Percentiles rank a stretch among this genome's conserved stretches.
phyloP scores from a whole-genome alignment of 768 basidiomycete genomes.

The Xerocomus potaroensis region DNA sequence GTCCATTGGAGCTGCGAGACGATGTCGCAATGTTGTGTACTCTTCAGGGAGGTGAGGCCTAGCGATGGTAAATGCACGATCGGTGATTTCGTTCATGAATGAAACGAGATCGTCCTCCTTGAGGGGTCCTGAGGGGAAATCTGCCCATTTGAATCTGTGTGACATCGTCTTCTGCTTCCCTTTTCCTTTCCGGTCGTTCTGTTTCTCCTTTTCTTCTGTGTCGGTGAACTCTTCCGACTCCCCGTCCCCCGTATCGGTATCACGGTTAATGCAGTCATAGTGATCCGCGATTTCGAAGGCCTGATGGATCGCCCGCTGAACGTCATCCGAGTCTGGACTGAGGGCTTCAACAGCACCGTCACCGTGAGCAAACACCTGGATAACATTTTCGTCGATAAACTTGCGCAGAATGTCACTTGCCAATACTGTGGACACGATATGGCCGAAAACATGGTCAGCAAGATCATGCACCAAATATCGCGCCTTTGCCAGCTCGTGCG shows the following conservation, averaged over 20 bases:
- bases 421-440: conserved; percentile 1
- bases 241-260: not conserved
- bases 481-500: conserved; percentile 6
- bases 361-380: not conserved
- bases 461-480: conserved; percentile 11
- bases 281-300: not conserved
- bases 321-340: not conserved
- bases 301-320: not conserved
- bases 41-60: no score
- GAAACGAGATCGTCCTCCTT: no score
- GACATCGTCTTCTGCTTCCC: no score
- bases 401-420: not conserved
- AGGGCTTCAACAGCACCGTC: not conserved
- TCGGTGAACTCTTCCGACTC: not conserved
- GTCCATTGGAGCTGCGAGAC: no score
- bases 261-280: conserved; percentile 1
- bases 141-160: no score
- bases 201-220: not conserved
- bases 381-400: not conserved
- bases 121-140: no score
- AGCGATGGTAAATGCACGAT: no score
- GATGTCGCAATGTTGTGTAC: no score
- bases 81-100: no score
- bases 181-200: no score
- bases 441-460: conserved; percentile 12